Percentiles rank a stretch among this genome's conserved stretches.
These are phyloP conservation scores for Saksenaea oblongispora DNA, from an alignment of 371 early-diverging fungal species.

Conservation along the genomic window DNA sequence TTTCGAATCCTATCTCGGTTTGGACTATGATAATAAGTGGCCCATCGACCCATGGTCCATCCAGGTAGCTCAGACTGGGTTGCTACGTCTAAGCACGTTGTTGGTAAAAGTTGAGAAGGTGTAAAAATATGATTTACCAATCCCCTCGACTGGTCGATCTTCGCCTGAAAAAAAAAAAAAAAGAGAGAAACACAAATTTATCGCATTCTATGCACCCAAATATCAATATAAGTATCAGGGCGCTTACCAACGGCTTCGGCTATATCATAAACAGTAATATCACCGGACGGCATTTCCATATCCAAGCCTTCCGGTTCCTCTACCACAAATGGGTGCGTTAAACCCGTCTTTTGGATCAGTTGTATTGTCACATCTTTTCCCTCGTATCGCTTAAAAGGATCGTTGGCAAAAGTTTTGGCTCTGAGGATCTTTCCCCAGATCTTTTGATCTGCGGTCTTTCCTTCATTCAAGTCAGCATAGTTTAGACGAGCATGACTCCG, in stretches of 20 bases:
- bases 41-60: slow-evolving; percentile 85
- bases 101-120: neutral
- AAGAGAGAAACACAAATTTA: no score
- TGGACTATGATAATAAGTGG: slow-evolving; percentile 70
- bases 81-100: slow-evolving; percentile 61
- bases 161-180: slow-evolving; percentile 36
- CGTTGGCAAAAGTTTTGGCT: slow-evolving; percentile 54
- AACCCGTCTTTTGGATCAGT: slow-evolving; percentile 56
- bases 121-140: slow-evolving; percentile 41
- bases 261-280: slow-evolving; percentile 68
- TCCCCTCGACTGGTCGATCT: slow-evolving; percentile 68
- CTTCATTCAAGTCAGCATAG: slow-evolving; percentile 74
- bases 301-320: slow-evolving; percentile 63
- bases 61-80: slow-evolving; percentile 77
- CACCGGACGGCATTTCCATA: slow-evolving; percentile 77
- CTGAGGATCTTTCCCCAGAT: slow-evolving; percentile 65
- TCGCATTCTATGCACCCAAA: neutral
- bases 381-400: slow-evolving; percentile 56
- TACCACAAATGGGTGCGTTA: slow-evolving; percentile 66
- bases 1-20: slow-evolving; percentile 75
- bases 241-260: slow-evolving; percentile 65
- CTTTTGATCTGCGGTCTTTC: slow-evolving; percentile 62
- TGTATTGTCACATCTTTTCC: slow-evolving; percentile 60
- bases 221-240: slow-evolving; percentile 11
- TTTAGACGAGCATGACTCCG: slow-evolving; percentile 61